These are phyloP conservation scores for Starmera caribaea DNA, from an alignment of 805 yeast species.

Conservation along the genomic window DNA sequence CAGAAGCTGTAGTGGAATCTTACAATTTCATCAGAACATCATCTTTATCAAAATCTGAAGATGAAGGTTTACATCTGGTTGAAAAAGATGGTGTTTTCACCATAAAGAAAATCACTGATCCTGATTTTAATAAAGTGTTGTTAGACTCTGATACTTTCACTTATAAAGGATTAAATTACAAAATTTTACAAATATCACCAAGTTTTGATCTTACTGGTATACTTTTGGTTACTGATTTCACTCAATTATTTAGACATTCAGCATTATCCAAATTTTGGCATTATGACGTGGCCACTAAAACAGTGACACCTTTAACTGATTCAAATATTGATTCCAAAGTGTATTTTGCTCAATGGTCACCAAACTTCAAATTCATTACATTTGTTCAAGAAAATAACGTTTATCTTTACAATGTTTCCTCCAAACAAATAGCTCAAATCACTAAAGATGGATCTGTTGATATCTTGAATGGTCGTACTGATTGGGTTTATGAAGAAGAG, in stretches of 20 bases:
- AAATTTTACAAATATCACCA: constrained; percentile 32
- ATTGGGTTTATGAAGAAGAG: constrained; percentile 84
- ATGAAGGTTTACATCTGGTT: constrained; percentile 34
- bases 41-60: constrained; percentile 20
- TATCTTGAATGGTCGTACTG: constrained; percentile 61
- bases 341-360: constrained; percentile 51
- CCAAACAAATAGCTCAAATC: constrained; percentile 8
- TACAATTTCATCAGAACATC: constrained; percentile 18
- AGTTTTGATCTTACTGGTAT: constrained; percentile 38
- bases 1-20: constrained; percentile 1
- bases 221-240: constrained; percentile 42
- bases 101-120: constrained; percentile 24
- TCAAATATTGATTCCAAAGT: constrained; percentile 16
- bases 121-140: constrained; percentile 9
- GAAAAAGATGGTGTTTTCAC: constrained; percentile 11
- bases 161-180: constrained; percentile 29
- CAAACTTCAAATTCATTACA: constrained; percentile 43
- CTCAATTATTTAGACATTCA: constrained; percentile 62
- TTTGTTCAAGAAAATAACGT: constrained; percentile 49
- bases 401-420: constrained; percentile 32
- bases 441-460: constrained; percentile 40
- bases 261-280: constrained; percentile 53
- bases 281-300: constrained; percentile 33
- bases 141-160: constrained; percentile 26
- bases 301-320: constrained; percentile 22